Base-by-base conservation (phyloP, 148 eudicot genomes). In the Vaccinium macrocarpon region DNA sequence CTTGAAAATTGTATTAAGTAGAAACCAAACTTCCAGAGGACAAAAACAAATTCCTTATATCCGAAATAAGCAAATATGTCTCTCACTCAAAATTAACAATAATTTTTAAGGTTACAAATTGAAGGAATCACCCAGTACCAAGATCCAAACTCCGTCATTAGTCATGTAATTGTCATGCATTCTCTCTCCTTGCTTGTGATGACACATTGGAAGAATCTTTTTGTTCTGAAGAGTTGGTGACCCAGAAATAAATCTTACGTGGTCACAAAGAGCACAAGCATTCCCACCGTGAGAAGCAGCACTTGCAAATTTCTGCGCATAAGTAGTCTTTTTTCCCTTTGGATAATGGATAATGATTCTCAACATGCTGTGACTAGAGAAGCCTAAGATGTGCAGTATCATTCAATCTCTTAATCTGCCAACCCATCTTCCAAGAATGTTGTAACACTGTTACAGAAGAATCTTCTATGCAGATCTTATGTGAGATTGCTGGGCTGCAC, bases 371-470 rank as follows among this genome's bases (percentile, higher is more conserved):
- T 11, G 79, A 82, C 87, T 89, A 95, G 61, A 97, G 90, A 85
- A 97, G 98, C 92, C 96, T 91, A 38, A 97, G 91, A 88, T 97
- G 99, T 38, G 96, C 89, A 38, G 97, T 93, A 84, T 97, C 99
- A n/a, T 97, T 97, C 89, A 95, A 82, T 89, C 98, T 90, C 88
- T 95, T 97, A 19, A 97, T 92, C 90, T 95, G 98, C 99, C 99
- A 97, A 7, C 98, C 99, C 7, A 81, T 87, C 90, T 90, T 95
- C 97, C 95, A 92, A 0, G 97, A 91, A 90, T 95, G 98, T 76
- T 92, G 98, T 21, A 97, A 82, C 81, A 95, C 95, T 10, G 99
- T 93, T 53, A 97, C 90, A 13, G 99, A 97, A 55, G 99, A 97
- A 86, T 97, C 99, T 13, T 97, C 99, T 51, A 97, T 82, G 89